Conservation (phyloP, 1,284 basidiomycete species). For the Sanghuangporus weigelae region DNA sequence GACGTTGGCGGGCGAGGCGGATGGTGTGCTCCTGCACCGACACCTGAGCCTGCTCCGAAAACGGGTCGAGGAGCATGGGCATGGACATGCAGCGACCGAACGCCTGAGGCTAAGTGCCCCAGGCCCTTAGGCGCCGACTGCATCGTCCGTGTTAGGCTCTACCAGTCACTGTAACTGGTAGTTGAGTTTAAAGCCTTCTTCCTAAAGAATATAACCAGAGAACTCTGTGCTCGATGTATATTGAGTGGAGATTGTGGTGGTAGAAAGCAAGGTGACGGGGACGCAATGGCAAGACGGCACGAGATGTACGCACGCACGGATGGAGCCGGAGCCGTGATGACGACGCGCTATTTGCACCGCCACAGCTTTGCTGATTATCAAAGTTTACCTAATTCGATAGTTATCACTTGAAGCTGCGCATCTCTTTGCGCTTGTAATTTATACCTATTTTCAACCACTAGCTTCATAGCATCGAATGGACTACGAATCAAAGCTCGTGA, state of each 20-base stretch:
- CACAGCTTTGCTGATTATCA: background rate
- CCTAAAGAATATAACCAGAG: too few relatives aligned
- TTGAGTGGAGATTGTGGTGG: background rate
- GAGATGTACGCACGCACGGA: background rate
- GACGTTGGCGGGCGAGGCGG: background rate
- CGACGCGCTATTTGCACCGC: background rate
- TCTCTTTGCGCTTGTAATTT: too few relatives aligned
- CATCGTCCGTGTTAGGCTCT: conserved; percentile 1
- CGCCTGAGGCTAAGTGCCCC: conserved; percentile 12
- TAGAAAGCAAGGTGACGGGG: background rate
- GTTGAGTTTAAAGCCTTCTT: background rate
- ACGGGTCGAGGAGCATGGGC: background rate
- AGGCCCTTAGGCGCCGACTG: conserved; percentile 15
- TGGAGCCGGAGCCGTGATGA: background rate
- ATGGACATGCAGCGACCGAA: conserved; percentile 13
- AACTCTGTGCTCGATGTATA: too few relatives aligned
- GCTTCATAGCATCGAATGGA: too few relatives aligned
- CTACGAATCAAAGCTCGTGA: too few relatives aligned
- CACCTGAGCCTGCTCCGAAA: background rate
- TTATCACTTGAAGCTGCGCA: too few relatives aligned
- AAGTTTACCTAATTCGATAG: too few relatives aligned
- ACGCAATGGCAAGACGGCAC: background rate
- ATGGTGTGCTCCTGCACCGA: background rate
- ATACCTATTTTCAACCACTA: too few relatives aligned
- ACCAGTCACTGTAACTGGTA: conserved; percentile 4